A percentile compares a stretch with the other conserved stretches of the same genome.
Conservation (phyloP, 2,329 filamentous ascomycete species). For the Neofusicoccum laricinum region DNA sequence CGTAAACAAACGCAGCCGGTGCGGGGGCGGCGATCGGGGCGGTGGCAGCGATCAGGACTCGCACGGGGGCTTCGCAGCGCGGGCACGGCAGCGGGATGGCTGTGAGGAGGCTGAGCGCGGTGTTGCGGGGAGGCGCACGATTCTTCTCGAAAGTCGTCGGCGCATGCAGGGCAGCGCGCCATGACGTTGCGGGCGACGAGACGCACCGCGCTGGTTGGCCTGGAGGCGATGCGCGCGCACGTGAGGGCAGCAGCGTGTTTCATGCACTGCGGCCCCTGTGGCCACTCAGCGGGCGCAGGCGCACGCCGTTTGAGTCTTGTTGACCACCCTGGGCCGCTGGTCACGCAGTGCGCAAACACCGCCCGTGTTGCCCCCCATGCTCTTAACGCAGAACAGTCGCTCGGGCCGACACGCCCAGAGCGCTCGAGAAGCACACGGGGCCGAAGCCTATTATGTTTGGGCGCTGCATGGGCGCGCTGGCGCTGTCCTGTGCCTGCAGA, state of each 20-base stretch:
- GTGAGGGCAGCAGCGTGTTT: constrained; percentile 3
- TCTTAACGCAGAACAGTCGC: neutral
- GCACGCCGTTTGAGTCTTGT: neutral
- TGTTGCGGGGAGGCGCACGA: constrained; percentile 13
- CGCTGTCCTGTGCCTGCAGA: constrained; percentile 5
- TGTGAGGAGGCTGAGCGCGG: constrained; percentile 11
- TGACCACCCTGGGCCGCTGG: neutral
- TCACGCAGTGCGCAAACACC: constrained; percentile 11
- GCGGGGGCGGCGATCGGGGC: neutral
- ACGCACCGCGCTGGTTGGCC: constrained; percentile 5
- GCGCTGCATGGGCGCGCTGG: neutral
- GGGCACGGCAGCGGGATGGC: neutral
- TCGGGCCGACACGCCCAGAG: neutral
- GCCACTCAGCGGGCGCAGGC: constrained; percentile 7
- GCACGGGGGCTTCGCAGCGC: neutral
- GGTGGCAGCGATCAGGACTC: neutral
- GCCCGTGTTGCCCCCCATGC: neutral
- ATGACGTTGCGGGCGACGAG: constrained; percentile 2
- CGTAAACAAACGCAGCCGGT: neutral
- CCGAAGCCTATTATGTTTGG: constrained; percentile 1
- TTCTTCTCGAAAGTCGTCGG: constrained; percentile 10
- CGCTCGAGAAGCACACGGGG: neutral
- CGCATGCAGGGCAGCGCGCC: constrained; percentile 3
- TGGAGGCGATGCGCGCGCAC: neutral
- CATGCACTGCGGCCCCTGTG: neutral